Conservation (phyloP, 805 yeast species). For the Ogataea dorogensis region DNA sequence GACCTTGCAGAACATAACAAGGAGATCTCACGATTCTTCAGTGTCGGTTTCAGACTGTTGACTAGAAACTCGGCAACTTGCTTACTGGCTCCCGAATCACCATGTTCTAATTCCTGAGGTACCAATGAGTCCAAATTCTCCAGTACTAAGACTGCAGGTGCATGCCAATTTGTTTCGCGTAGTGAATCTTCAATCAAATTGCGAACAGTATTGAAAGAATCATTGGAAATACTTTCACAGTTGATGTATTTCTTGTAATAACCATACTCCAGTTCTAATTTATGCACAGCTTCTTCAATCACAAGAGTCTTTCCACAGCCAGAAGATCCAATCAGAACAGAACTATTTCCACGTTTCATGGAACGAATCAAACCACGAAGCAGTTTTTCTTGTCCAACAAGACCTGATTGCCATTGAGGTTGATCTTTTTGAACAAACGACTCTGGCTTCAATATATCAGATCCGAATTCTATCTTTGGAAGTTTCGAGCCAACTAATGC, state of each 20-base stretch:
- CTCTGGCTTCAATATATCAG: conserved; percentile 43
- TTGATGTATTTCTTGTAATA: conserved; percentile 47
- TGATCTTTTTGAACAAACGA: conserved; percentile 35
- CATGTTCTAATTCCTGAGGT: conserved; percentile 57
- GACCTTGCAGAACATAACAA: conserved; percentile 63
- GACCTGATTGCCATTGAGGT: conserved; percentile 26
- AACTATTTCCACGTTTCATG: conserved; percentile 45
- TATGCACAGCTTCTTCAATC: conserved; percentile 40
- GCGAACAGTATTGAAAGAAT: conserved; percentile 46
- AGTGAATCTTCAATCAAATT: conserved; percentile 48
- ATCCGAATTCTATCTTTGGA: conserved; percentile 47
- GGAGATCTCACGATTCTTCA: conserved; percentile 49
- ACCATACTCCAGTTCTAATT: conserved; percentile 40
- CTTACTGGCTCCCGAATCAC: conserved; percentile 57
- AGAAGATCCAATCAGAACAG: conserved; percentile 65
- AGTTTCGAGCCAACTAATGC: conserved; percentile 23
- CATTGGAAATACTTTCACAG: conserved; percentile 58
- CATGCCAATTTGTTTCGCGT: conserved; percentile 56
- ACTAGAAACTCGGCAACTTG: conserved; percentile 65
- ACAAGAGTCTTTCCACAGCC: conserved; percentile 81
- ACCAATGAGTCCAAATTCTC: conserved; percentile 78
- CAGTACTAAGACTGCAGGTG: conserved; percentile 70
- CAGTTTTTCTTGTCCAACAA: conserved; percentile 55
- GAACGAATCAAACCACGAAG: conserved; percentile 40
- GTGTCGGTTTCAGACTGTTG: conserved; percentile 41